Evolutionary conservation across 2,329 filamentous ascomycete species (phyloP).

Genomic region (Aspergillus transmontanensis): DNA sequence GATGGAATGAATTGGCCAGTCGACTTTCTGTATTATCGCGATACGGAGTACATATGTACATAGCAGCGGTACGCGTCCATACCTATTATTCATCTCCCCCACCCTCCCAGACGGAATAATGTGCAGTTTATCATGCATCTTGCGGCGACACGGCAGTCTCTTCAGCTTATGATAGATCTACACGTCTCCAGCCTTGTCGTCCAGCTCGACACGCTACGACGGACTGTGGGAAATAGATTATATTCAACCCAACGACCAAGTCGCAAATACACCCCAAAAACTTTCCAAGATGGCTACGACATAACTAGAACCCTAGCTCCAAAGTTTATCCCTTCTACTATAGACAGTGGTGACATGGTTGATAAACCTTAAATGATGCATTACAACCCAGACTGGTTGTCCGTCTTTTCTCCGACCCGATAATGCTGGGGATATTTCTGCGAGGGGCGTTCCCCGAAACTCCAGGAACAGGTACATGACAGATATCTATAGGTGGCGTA

Average conservation of each 20-base stretch:
- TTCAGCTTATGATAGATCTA: conserved; percentile 3
- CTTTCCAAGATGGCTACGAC: background rate
- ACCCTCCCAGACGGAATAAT: background rate
- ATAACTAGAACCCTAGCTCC: background rate
- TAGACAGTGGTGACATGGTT: background rate
- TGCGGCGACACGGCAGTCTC: background rate
- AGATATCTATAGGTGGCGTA: background rate
- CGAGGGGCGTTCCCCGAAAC: background rate
- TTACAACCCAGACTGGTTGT: background rate
- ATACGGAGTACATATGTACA: too few species aligned
- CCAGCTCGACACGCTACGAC: background rate
- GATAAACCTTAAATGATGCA: background rate
- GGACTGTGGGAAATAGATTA: background rate
- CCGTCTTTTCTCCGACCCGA: background rate
- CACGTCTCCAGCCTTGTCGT: background rate
- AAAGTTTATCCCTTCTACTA: background rate
- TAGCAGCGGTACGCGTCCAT: background rate
- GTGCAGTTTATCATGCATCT: background rate
- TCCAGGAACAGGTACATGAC: background rate
- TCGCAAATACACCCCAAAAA: background rate
- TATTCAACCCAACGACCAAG: background rate
- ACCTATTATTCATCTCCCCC: background rate
- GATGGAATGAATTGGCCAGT: background rate
- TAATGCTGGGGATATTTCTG: background rate
- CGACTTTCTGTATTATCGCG: background rate